phyloP scores from a whole-genome alignment of 495 filamentous ascomycete genomes.

The Neurospora hispaniola region DNA sequence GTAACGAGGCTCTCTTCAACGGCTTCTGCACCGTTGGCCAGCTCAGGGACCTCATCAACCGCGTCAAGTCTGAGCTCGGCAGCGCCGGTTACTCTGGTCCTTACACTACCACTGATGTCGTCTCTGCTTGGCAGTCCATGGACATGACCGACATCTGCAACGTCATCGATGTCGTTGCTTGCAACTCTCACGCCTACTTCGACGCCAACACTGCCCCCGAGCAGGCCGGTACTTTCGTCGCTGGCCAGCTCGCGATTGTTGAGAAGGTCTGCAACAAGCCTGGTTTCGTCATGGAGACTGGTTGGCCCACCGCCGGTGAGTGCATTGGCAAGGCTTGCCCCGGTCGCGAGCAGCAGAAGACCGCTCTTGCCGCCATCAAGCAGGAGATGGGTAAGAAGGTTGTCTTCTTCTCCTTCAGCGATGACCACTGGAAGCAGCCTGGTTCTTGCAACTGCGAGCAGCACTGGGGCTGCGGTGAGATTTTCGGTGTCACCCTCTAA shows the following conservation, averaged over 20 bases:
- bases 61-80: slow-evolving; percentile 42
- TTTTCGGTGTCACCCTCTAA: slow-evolving; percentile 33
- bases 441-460: slow-evolving; percentile 68
- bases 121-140: slow-evolving; percentile 53
- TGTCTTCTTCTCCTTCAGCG: slow-evolving; percentile 68
- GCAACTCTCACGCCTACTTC: slow-evolving; percentile 93
- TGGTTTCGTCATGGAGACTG: slow-evolving; percentile 75
- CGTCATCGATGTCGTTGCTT: slow-evolving; percentile 65
- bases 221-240: slow-evolving; percentile 64
- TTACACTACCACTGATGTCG: slow-evolving; percentile 77
- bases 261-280: slow-evolving; percentile 55
- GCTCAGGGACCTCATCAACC: slow-evolving; percentile 59
- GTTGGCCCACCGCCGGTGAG: slow-evolving; percentile 68
- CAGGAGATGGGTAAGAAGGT: slow-evolving; percentile 41
- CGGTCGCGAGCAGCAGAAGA: slow-evolving; percentile 51
- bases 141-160: slow-evolving; percentile 52
- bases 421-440: slow-evolving; percentile 73
- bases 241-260: slow-evolving; percentile 53
- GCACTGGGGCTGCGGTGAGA: slow-evolving; percentile 55
- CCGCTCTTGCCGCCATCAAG: slow-evolving; percentile 58
- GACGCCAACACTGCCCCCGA: slow-evolving; percentile 51
- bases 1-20: slow-evolving; percentile 81
- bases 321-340: slow-evolving; percentile 64
- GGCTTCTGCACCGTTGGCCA: slow-evolving; percentile 46
- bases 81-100: slow-evolving; percentile 67